A percentile compares a stretch with the other conserved stretches of the same genome.
These are phyloP conservation scores for Aspergillus sp. DNA, from an alignment of 2,329 filamentous ascomycete genomes.

Conservation along the genomic window DNA sequence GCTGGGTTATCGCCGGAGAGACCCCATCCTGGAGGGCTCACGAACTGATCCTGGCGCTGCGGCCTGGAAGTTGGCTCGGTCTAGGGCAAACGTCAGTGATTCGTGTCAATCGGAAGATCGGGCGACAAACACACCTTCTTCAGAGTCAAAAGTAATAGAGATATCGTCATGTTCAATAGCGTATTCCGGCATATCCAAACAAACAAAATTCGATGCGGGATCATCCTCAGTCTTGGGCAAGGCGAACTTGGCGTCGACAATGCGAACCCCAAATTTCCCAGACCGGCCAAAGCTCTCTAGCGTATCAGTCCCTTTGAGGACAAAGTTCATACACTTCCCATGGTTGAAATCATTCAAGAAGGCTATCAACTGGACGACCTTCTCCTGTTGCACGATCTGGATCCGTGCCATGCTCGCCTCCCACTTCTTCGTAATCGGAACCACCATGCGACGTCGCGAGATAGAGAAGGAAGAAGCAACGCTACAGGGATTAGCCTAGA, in stretches of 20 bases:
- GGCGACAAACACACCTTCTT: conserved; percentile 60
- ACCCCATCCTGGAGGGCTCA: conserved; percentile 40
- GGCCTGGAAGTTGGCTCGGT: conserved; percentile 36
- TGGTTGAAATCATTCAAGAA: conserved; percentile 89
- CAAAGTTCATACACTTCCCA: conserved; percentile 84
- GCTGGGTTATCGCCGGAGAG: conserved; percentile 34
- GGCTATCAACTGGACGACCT: conserved; percentile 71
- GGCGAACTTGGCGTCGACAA: conserved; percentile 89
- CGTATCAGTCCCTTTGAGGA: conserved; percentile 77
- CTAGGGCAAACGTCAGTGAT: conserved; percentile 19
- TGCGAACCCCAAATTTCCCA: conserved; percentile 68
- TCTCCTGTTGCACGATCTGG: conserved; percentile 75
- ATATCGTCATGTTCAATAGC: conserved; percentile 93
- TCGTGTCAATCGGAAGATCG: neutral
- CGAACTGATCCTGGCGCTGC: conserved; percentile 38
- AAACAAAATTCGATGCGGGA: conserved; percentile 68
- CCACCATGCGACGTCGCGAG: conserved; percentile 79
- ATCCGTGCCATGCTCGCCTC: conserved; percentile 76
- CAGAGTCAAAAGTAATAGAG: conserved; percentile 76
- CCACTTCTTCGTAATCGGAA: conserved; percentile 93
- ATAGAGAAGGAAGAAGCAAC: conserved; percentile 75
- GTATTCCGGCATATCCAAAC: conserved; percentile 82
- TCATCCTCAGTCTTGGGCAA: conserved; percentile 60
- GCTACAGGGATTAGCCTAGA: conserved; percentile 27
- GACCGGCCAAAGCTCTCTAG: conserved; percentile 68